Evolutionary conservation across 2,329 filamentous ascomycete genomes (phyloP).

Genomic region (Orbilia blumenaviensis): DNA sequence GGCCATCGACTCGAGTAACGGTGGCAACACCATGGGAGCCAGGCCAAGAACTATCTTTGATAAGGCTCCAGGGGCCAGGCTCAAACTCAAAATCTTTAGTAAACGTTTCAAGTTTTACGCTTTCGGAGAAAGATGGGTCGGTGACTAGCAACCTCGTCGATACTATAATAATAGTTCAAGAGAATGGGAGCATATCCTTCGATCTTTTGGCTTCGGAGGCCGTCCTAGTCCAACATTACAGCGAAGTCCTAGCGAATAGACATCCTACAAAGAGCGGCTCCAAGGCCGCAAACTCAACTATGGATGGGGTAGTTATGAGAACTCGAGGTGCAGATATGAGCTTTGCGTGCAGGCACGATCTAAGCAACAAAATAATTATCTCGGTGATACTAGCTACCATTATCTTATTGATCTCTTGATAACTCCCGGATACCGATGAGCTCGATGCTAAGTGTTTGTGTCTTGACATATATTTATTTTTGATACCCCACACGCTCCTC

Average conservation of each 20-base stretch:
- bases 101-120: constrained; percentile 35
- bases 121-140: constrained; percentile 24
- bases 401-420: neutral
- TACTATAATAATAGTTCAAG: constrained; percentile 28
- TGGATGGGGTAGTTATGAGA: constrained; percentile 19
- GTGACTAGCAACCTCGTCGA: constrained; percentile 27
- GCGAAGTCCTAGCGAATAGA: constrained; percentile 22
- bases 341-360: neutral
- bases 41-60: constrained; percentile 30
- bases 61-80: constrained; percentile 33
- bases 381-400: neutral
- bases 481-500: too few species aligned
- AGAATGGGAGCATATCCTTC: constrained; percentile 14
- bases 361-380: neutral
- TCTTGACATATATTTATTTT: neutral
- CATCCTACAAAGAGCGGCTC: constrained; percentile 32
- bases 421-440: too few species aligned
- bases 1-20: constrained; percentile 22
- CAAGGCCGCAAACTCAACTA: constrained; percentile 15
- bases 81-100: constrained; percentile 41
- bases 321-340: constrained; percentile 23
- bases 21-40: constrained; percentile 32
- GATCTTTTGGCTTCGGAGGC: constrained; percentile 38
- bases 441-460: too few species aligned
- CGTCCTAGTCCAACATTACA: constrained; percentile 30